Conservation (phyloP, 805 yeast species). For the Candida parachauliodes region DNA sequence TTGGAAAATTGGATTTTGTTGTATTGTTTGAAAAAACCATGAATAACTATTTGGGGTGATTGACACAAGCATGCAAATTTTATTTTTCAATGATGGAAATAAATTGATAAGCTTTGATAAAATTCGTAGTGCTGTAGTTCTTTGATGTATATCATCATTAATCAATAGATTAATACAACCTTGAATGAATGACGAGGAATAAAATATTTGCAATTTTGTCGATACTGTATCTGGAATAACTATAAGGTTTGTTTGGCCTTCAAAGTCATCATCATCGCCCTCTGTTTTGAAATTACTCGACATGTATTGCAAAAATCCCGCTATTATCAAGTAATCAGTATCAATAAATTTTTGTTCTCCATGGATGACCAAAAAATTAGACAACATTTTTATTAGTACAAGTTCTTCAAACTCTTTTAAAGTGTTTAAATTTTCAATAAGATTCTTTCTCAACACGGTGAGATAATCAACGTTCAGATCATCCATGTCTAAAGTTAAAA, state of each 20-base stretch:
- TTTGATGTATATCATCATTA: conserved; percentile 6
- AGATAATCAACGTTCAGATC: conserved; percentile 1
- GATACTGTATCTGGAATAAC: conserved; percentile 7
- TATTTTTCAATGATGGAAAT: conserved; percentile 34
- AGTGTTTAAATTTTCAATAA: background rate
- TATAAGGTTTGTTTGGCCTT: no score
- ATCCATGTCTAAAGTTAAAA: conserved; percentile 13
- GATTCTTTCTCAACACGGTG: conserved; percentile 2
- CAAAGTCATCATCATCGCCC: conserved; percentile 18
- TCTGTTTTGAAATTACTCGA: background rate
- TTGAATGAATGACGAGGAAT: conserved; percentile 20
- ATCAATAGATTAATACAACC: conserved; percentile 15
- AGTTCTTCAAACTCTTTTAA: background rate
- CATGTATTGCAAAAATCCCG: background rate
- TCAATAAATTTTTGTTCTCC: conserved; percentile 12
- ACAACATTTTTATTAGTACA: conserved; percentile 13
- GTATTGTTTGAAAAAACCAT: conserved; percentile 27
- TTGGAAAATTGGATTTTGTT: conserved; percentile 14
- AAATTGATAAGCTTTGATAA: conserved; percentile 30
- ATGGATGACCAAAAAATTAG: conserved; percentile 16
- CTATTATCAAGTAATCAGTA: conserved; percentile 17
- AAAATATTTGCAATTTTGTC: conserved; percentile 14
- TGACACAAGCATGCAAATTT: conserved; percentile 38
- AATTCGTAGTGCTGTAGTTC: conserved; percentile 15
- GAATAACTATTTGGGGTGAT: conserved; percentile 37